A percentile compares a stretch with the other conserved stretches of the same genome.
Conservation (phyloP, 441 rosid genomes). For the Jatropha podagrica region DNA sequence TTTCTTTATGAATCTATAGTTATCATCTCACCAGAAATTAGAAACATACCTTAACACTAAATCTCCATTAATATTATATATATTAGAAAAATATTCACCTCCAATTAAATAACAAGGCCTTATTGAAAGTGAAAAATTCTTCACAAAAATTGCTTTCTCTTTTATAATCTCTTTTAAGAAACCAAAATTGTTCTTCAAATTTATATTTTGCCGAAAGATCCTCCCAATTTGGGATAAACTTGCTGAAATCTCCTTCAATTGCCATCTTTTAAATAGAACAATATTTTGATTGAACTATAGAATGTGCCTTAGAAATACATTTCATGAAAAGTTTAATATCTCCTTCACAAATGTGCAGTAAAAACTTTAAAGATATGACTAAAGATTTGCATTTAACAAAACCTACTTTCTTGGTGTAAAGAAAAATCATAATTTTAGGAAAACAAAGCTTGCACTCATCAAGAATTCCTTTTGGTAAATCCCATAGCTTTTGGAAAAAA, state of each 20-base stretch:
- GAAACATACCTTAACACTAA: neutral
- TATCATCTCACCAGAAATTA: neutral
- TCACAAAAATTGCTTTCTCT: neutral
- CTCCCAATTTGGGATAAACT: neutral
- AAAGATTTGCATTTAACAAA: too few relatives aligned
- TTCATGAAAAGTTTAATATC: neutral
- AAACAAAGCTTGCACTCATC: too few relatives aligned
- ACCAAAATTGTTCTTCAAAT: neutral
- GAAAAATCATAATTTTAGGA: too few relatives aligned
- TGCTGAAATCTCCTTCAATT: neutral
- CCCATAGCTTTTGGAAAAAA: too few relatives aligned
- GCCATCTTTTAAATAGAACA: neutral
- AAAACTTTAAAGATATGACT: too few relatives aligned
- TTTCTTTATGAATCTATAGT: neutral
- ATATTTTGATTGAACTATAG: neutral
- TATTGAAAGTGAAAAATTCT: neutral
- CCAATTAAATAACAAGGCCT: neutral
- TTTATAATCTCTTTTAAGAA: neutral
- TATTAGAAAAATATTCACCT: neutral
- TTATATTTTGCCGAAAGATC: neutral
- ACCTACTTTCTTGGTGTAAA: too few relatives aligned
- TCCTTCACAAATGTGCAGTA: neutral
- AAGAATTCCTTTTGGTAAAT: too few relatives aligned
- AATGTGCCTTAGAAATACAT: neutral
- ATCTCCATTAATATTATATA: neutral